Base-by-base conservation (phyloP, 2,329 filamentous ascomycete genomes). In the Trichoderma koningii region DNA sequence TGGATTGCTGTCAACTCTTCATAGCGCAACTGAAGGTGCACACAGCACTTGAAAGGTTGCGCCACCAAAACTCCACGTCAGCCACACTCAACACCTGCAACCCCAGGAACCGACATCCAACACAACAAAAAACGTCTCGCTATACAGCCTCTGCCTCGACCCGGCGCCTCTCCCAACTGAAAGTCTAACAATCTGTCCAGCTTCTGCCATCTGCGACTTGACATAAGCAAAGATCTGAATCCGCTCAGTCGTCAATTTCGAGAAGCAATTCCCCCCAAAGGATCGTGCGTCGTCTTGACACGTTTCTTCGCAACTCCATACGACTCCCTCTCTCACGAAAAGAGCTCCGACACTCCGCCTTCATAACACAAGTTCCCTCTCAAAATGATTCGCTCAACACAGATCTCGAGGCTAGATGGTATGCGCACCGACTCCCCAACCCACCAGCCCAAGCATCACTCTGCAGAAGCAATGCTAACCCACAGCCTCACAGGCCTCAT, bases 401-500 rank as follows among this genome's bases (percentile, higher is more conserved):
- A 97, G 80, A 97, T 99, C 80, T 90, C 92, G 70, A 86, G 95
- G 78, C 86, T 98, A 59, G 95, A 98, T 80, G 94, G 93, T 95
- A 75, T 66, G 72, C 21, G 28, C 30, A 12, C 10, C 19, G n/a
- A 3, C 26, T 45, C 23, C 53, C 30, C 34, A 48, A 21, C 14
- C n/a, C 19, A 17, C 19, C 41, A 56, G 57, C 51, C 51, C 55
- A 41, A 41, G 14, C 34, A 52, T 38, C 57, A 30, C 41, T 34
- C 56, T 5, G 0, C 34, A 38, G 12, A 38, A 14, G 34, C 34
- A 38, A 38, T 38, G 60, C n/a, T 26, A 42, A 30, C 50, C 30
- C 56, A 12, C 9, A 34, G 12, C 10, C 34, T 63, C 41, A 62
- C 73, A 97, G 93, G 94, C 84, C 87, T 98, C 70, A 93, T 96